These are phyloP conservation scores for Nitzschia palea DNA, from an alignment of 108 stramenopile species.

Conservation along the genomic window DNA sequence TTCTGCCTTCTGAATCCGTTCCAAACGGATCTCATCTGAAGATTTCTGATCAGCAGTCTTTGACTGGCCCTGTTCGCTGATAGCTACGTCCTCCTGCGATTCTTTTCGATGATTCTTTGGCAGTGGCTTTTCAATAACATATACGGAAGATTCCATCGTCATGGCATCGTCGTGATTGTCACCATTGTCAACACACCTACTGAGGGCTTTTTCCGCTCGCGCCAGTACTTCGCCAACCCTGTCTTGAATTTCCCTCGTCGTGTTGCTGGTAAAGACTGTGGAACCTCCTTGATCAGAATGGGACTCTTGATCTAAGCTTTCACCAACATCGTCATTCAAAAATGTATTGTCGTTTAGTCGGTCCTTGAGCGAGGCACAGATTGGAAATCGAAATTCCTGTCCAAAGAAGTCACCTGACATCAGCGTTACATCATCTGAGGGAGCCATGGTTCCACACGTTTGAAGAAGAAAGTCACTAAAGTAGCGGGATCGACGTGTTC, in stretches of 20 bases:
- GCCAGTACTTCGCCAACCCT: background rate
- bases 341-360: background rate
- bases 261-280: background rate
- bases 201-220: background rate
- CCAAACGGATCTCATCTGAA: background rate
- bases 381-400: constrained; percentile 17
- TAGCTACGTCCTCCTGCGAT: too few relatives aligned
- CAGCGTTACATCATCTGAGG: constrained; percentile 16
- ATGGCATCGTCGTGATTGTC: too few relatives aligned
- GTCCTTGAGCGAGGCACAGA: constrained; percentile 8
- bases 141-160: too few relatives aligned
- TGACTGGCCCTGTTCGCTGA: too few relatives aligned
- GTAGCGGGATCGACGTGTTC: background rate
- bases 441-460: background rate
- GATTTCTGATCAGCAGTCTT: background rate
- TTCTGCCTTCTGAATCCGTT: background rate
- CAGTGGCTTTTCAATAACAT: too few relatives aligned
- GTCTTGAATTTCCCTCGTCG: background rate
- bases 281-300: background rate
- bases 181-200: background rate
- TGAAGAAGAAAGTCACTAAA: background rate
- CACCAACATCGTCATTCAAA: too few relatives aligned
- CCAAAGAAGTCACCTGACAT: constrained; percentile 22
- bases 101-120: too few relatives aligned
- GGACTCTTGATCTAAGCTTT: background rate